Evolutionary conservation across 2,329 filamentous ascomycete genomes (phyloP).

Genomic region (Ceratocystis colombiana): DNA sequence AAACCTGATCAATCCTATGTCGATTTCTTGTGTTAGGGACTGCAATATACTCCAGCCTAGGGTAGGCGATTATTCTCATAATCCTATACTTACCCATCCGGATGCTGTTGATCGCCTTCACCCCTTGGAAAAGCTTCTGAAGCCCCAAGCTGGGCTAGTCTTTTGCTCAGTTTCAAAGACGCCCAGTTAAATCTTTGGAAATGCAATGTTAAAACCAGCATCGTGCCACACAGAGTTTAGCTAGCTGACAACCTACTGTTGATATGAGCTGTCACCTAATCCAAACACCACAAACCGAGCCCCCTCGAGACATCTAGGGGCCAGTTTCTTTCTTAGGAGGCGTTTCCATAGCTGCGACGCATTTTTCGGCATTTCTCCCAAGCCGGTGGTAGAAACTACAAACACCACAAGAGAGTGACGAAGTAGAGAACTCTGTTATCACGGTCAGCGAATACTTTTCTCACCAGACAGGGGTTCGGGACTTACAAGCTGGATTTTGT

Average conservation of each 20-base stretch:
- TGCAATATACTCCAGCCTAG: not conserved
- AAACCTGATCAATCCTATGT: slow-evolving; percentile 65
- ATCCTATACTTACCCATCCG: slow-evolving; percentile 61
- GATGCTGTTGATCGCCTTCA: slow-evolving; percentile 87
- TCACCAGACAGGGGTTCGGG: not conserved
- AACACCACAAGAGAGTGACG: slow-evolving; percentile 58
- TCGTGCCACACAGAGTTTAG: not conserved
- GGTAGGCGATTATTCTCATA: no score
- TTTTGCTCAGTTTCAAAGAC: slow-evolving; percentile 74
- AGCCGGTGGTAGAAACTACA: slow-evolving; percentile 82
- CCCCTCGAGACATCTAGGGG: slow-evolving; percentile 55
- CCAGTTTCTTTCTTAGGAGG: slow-evolving; percentile 67
- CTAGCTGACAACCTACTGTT: slow-evolving; percentile 50
- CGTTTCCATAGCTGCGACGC: slow-evolving; percentile 73
- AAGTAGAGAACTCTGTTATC: slow-evolving; percentile 41
- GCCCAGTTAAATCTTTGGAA: slow-evolving; percentile 78
- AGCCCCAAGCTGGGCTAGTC: slow-evolving; percentile 74
- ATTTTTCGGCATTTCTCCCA: slow-evolving; percentile 86
- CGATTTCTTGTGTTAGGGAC: not conserved
- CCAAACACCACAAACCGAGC: slow-evolving; percentile 79
- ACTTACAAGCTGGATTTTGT: slow-evolving; percentile 63
- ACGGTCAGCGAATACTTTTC: not conserved
- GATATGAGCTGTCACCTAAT: slow-evolving; percentile 87
- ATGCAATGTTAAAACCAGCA: not conserved
- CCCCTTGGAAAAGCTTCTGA: slow-evolving; percentile 63